These are phyloP conservation scores for Glycine latifolia DNA, from an alignment of 306 rosid genomes.

Conservation along the genomic window DNA sequence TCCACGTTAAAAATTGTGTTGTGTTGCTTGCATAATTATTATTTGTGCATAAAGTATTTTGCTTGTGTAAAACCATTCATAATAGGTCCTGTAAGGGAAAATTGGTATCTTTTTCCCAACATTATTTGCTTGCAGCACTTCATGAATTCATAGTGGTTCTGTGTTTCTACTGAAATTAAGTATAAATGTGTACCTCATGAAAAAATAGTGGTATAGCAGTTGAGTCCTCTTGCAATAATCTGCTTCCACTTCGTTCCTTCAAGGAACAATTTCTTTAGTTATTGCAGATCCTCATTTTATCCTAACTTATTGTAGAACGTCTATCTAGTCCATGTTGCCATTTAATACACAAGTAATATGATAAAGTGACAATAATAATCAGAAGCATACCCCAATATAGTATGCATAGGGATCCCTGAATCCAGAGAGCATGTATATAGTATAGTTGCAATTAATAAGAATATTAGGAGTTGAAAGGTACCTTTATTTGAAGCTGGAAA, in stretches of 20 bases:
- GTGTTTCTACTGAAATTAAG: constrained; percentile 12
- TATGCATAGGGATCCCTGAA: background rate
- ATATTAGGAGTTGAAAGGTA: constrained; percentile 36
- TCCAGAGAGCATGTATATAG: background rate
- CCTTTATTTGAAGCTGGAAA: constrained; percentile 88
- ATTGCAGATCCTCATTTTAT: background rate
- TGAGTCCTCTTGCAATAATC: constrained; percentile 64
- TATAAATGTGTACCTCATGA: constrained; percentile 67
- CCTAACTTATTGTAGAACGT: background rate
- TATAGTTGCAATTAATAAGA: constrained; percentile 16
- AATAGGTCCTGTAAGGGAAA: no score
- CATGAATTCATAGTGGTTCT: background rate
- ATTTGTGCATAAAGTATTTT: no score
- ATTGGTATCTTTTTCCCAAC: no score
- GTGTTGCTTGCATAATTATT: no score
- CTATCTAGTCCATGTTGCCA: background rate
- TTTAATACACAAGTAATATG: background rate
- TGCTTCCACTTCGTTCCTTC: constrained; percentile 77
- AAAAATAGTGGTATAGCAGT: constrained; percentile 66
- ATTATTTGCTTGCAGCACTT: no score
- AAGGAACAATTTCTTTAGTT: constrained; percentile 26
- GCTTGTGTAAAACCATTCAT: no score
- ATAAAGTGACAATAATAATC: background rate
- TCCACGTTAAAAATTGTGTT: no score
- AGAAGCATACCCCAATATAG: background rate